Base-by-base conservation (phyloP, 495 filamentous ascomycete species). In the Aspergillus nanangensis region DNA sequence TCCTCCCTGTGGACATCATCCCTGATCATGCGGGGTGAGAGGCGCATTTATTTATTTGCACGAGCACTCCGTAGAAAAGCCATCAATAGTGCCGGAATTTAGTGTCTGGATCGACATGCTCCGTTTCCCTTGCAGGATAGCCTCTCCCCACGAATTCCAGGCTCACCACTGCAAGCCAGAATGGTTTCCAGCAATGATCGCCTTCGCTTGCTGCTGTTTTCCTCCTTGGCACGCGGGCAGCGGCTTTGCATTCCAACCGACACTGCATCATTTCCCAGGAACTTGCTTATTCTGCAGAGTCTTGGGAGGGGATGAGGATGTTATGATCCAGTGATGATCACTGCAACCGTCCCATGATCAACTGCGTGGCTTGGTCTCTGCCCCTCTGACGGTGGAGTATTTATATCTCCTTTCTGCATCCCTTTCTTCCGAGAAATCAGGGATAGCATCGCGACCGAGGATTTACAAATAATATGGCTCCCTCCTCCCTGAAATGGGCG, bases 1-100 rank as follows among this genome's bases (percentile, higher is more conserved):
- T 56, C 2, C 21, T 53, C 8, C 8, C 40, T 20, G 19, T 56
- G 32, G 37, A n/a, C n/a, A n/a, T n/a, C n/a, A n/a, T n/a, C n/a
- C n/a, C n/a, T n/a, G n/a, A n/a, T n/a, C n/a, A n/a, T n/a, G n/a
- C n/a, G n/a, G n/a, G n/a, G n/a, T n/a, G n/a, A n/a, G n/a, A n/a
- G n/a, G n/a, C n/a, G n/a, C n/a, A n/a, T n/a, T n/a, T n/a, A n/a
- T n/a, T n/a, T n/a, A n/a, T n/a, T n/a, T n/a, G n/a, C n/a, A n/a
- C n/a, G n/a, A n/a, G n/a, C n/a, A n/a, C n/a, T n/a, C n/a, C n/a
- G n/a, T n/a, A n/a, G n/a, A n/a, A n/a, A n/a, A n/a, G n/a, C n/a
- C n/a, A n/a, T n/a, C n/a, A n/a, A n/a, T 29, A 29, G 25, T 29
- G 25, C 25, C 25, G 25, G 25, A 29, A 11, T 29, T 29, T 29